Evolutionary conservation across 805 yeast genomes (phyloP).

Genomic region (Wickerhamiella nectarea): DNA sequence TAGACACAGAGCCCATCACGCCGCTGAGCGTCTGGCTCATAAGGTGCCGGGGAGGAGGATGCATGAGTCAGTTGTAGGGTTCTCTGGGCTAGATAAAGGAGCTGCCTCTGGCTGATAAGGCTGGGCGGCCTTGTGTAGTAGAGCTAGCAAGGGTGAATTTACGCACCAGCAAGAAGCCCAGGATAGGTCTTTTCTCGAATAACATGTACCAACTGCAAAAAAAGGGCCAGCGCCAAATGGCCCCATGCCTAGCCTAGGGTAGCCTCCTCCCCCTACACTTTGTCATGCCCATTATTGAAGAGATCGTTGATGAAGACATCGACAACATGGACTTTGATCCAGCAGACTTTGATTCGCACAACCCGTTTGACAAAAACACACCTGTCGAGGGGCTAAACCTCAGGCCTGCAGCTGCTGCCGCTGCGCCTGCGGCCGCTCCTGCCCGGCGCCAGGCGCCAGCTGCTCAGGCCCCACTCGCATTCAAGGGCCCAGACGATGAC

Average conservation of each 20-base stretch:
- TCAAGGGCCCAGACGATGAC: conserved; percentile 14
- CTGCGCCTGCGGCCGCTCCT: conserved; percentile 23
- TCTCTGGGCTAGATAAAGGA: too few relatives aligned
- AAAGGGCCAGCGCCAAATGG: too few relatives aligned
- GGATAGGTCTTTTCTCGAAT: too few relatives aligned
- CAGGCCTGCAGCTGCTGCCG: conserved; percentile 33
- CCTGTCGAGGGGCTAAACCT: conserved; percentile 17
- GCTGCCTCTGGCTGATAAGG: too few relatives aligned
- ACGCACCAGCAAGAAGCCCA: too few relatives aligned
- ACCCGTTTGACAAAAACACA: conserved; percentile 24
- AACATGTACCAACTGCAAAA: too few relatives aligned
- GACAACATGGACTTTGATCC: conserved; percentile 89
- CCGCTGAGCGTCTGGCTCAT: conserved; percentile 16
- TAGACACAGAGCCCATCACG: conserved; percentile 53
- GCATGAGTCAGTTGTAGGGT: background rate
- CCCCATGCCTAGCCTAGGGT: too few relatives aligned
- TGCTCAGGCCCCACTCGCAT: conserved; percentile 9
- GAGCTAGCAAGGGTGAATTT: too few relatives aligned
- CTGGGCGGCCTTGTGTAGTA: too few relatives aligned
- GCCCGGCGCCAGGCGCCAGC: background rate
- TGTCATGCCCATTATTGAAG: conserved; percentile 27
- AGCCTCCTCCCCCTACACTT: too few relatives aligned
- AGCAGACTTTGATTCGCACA: conserved; percentile 66
- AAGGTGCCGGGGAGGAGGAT: conserved; percentile 4
- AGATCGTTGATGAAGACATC: conserved; percentile 51